Percentiles rank a stretch among this genome's conserved stretches.
Conservation (phyloP, 768 basidiomycete genomes). For the Termitomyces sp. region DNA sequence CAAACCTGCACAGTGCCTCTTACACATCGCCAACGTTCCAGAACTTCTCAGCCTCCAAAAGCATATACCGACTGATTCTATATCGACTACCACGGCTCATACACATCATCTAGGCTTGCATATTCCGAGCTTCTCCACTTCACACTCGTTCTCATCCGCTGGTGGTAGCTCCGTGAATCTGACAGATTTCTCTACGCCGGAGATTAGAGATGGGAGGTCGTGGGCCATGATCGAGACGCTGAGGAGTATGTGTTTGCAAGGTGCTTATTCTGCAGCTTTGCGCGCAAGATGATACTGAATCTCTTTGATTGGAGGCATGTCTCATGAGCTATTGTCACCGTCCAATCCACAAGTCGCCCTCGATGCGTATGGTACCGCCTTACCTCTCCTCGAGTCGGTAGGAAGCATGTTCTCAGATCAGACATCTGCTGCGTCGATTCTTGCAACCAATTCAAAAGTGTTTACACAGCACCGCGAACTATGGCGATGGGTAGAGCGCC, state of each 20-base stretch:
- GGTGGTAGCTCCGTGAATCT: slow-evolving; percentile 44
- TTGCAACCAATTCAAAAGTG: slow-evolving; percentile 26
- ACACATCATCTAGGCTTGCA: slow-evolving; percentile 21
- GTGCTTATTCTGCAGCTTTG: slow-evolving; percentile 30
- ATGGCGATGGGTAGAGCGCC: slow-evolving; percentile 79
- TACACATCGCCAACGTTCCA: slow-evolving; percentile 48
- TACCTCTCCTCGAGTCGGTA: slow-evolving; percentile 44
- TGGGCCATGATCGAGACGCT: slow-evolving; percentile 73
- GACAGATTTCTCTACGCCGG: slow-evolving; percentile 35
- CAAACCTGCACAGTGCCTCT: slow-evolving; percentile 56
- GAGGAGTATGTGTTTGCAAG: slow-evolving; percentile 74
- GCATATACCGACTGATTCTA: slow-evolving; percentile 38
- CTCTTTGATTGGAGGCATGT: slow-evolving; percentile 54
- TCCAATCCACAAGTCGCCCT: slow-evolving; percentile 45
- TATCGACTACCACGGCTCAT: slow-evolving; percentile 20
- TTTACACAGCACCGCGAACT: slow-evolving; percentile 74
- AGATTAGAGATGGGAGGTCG: slow-evolving; percentile 61
- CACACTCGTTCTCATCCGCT: slow-evolving; percentile 40
- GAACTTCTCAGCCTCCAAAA: slow-evolving; percentile 48
- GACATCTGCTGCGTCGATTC: slow-evolving; percentile 26
- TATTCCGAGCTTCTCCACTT: slow-evolving; percentile 26
- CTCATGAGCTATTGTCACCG: slow-evolving; percentile 54
- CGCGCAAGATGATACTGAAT: background rate
- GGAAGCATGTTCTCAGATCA: slow-evolving; percentile 14
- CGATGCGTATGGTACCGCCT: slow-evolving; percentile 45